These are phyloP conservation scores for Liriodendron chinense DNA, from an alignment of 164 flowering plant genomes.

Conservation along the genomic window DNA sequence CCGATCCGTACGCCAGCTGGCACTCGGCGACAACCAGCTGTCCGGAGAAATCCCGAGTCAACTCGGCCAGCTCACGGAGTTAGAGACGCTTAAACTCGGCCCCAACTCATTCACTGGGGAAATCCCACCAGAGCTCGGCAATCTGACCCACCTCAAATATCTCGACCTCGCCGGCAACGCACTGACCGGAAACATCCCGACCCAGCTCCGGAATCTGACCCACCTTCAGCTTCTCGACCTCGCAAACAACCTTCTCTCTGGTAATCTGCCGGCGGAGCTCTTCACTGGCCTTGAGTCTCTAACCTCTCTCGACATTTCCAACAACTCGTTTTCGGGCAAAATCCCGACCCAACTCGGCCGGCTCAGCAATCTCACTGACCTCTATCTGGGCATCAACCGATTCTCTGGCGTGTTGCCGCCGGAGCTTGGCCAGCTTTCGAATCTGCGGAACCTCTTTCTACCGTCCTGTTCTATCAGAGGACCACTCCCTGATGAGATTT, in stretches of 20 bases:
- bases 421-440: constrained; percentile 61
- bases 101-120: constrained; percentile 79
- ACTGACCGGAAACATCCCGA: constrained; percentile 69
- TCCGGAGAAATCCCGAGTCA: constrained; percentile 51
- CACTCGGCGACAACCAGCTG: constrained; percentile 74
- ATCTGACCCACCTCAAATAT: constrained; percentile 49
- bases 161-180: constrained; percentile 88
- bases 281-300: constrained; percentile 63
- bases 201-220: constrained; percentile 68
- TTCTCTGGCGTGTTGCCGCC: constrained; percentile 60
- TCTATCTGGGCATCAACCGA: constrained; percentile 79
- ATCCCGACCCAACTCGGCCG: constrained; percentile 74
- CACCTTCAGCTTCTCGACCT: constrained; percentile 64
- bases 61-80: constrained; percentile 34
- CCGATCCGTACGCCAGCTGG: constrained; percentile 44
- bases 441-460: constrained; percentile 85
- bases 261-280: constrained; percentile 64
- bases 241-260: constrained; percentile 65
- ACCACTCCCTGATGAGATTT: constrained; percentile 62
- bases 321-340: constrained; percentile 61
- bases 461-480: constrained; percentile 75
- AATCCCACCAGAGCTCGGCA: constrained; percentile 48
- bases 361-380: constrained; percentile 68
- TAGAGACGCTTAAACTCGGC: constrained; percentile 67
- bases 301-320: constrained; percentile 74